Percentiles rank a stretch among this genome's conserved stretches.
These are phyloP conservation scores for Eucalyptus camaldulensis DNA, from an alignment of 345 rosid genomes.

Conservation along the genomic window DNA sequence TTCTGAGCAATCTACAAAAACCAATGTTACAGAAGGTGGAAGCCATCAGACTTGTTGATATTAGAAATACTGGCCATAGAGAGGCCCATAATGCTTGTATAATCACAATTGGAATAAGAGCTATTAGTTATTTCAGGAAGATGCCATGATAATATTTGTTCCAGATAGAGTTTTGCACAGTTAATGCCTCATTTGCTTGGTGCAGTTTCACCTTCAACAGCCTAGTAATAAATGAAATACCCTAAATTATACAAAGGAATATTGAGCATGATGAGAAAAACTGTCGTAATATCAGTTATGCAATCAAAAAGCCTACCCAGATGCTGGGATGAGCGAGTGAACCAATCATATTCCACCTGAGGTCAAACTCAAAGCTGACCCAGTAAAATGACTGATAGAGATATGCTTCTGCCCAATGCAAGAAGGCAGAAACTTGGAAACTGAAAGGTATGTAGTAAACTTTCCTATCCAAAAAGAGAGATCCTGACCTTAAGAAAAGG, in stretches of 20 bases:
- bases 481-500: background rate
- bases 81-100: background rate
- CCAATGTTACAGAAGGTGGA: background rate
- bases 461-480: background rate
- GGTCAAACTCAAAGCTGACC: background rate
- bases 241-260: background rate
- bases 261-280: background rate
- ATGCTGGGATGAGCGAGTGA: background rate
- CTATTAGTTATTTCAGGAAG: background rate
- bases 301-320: background rate
- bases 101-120: background rate
- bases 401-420: background rate
- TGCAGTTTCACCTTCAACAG: background rate
- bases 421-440: background rate
- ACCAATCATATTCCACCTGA: background rate
- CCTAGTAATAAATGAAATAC: background rate
- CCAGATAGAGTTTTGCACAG: background rate
- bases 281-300: background rate
- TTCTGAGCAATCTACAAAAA: slow-evolving; percentile 66
- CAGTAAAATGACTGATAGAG: background rate
- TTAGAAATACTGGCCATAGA: background rate
- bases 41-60: background rate
- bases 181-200: background rate
- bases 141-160: background rate
- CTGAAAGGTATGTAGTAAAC: background rate